These are phyloP conservation scores for Lentithecium fluviatile DNA, from an alignment of 495 filamentous ascomycete species.

Conservation along the genomic window DNA sequence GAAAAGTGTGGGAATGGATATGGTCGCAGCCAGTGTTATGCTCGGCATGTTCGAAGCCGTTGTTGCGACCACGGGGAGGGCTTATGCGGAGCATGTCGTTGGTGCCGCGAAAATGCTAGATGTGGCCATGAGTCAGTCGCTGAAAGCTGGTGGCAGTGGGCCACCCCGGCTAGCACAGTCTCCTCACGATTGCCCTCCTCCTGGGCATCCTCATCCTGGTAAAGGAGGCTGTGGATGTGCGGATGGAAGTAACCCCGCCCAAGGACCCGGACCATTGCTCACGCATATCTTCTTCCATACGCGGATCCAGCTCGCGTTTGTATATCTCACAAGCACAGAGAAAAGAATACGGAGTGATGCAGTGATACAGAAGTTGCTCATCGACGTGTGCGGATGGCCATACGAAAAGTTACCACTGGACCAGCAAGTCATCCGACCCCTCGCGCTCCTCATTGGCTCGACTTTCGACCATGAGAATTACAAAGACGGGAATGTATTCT, in stretches of 20 bases:
- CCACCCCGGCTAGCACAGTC: too few species aligned
- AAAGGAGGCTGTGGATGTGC: too few species aligned
- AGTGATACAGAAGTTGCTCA: conserved; percentile 3
- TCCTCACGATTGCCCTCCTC: too few species aligned
- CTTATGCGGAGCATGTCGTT: background rate
- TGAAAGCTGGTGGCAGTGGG: too few species aligned
- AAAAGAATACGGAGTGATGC: background rate
- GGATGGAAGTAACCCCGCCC: too few species aligned
- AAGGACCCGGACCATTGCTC: background rate
- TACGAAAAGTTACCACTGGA: background rate
- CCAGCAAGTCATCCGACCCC: too few species aligned
- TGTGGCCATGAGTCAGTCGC: background rate
- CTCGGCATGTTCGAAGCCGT: background rate
- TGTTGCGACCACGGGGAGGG: background rate
- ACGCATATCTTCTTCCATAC: conserved; percentile 24
- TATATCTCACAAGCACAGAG: conserved; percentile 18
- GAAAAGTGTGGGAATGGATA: background rate
- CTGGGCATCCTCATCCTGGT: too few species aligned
- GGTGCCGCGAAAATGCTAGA: background rate
- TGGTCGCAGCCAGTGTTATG: background rate
- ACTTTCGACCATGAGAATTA: too few species aligned
- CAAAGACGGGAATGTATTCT: too few species aligned
- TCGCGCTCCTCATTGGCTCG: too few species aligned
- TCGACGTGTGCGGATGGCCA: background rate
- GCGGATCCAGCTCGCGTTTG: conserved; percentile 22